phyloP scores from a whole-genome alignment of 495 filamentous ascomycete species.

The Evansstolkia leycettana region DNA sequence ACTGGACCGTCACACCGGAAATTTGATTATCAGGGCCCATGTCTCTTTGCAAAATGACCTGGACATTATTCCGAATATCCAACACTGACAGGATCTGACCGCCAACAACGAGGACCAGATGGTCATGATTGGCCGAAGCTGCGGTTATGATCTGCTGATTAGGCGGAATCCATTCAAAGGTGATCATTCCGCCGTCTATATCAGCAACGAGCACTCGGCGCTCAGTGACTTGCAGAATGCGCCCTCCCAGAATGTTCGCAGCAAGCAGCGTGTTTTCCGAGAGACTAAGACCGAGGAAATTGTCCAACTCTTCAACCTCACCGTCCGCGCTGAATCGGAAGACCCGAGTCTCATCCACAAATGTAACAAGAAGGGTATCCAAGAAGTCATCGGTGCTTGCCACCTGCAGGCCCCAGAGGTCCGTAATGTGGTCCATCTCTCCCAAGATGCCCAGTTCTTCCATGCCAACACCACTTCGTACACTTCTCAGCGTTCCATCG shows the following conservation, averaged over 20 bases:
- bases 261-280: slow-evolving; percentile 63
- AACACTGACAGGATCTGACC: slow-evolving; percentile 57
- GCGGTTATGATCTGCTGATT: slow-evolving; percentile 54
- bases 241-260: slow-evolving; percentile 44
- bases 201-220: slow-evolving; percentile 51
- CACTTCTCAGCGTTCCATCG: slow-evolving; percentile 75
- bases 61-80: slow-evolving; percentile 45
- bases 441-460: slow-evolving; percentile 76
- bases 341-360: slow-evolving; percentile 71
- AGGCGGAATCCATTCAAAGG: slow-evolving; percentile 54
- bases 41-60: slow-evolving; percentile 41
- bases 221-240: slow-evolving; percentile 69
- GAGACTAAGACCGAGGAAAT: slow-evolving; percentile 57
- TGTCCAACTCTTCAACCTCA: slow-evolving; percentile 74
- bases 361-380: slow-evolving; percentile 69
- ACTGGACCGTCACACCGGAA: slow-evolving; percentile 64
- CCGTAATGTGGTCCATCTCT: slow-evolving; percentile 63
- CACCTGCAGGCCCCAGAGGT: slow-evolving; percentile 54
- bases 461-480: slow-evolving; percentile 87
- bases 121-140: slow-evolving; percentile 57
- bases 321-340: slow-evolving; percentile 66
- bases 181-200: slow-evolving; percentile 52
- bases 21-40: slow-evolving; percentile 60
- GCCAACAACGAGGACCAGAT: slow-evolving; percentile 59
- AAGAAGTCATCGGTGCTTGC: slow-evolving; percentile 26